phyloP scores from a whole-genome alignment of 1,139 yeast genomes.

The Hansenula sp. region DNA sequence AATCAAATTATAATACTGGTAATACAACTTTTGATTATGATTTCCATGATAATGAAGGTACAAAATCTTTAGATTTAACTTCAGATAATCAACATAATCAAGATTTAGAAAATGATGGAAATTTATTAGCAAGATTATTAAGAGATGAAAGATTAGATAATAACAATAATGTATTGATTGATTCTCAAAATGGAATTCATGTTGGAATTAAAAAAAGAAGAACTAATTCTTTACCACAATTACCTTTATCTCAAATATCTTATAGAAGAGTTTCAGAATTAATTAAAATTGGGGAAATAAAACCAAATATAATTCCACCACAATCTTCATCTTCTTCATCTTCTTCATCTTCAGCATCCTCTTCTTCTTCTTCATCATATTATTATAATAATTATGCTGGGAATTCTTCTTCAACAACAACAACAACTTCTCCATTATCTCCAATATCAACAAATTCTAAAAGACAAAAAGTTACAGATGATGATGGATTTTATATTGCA shows the following conservation, averaged over 20 bases:
- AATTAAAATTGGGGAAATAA: conserved; percentile 33
- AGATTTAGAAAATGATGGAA: neutral
- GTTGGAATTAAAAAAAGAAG: conserved; percentile 43
- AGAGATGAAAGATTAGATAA: neutral
- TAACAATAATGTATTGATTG: neutral
- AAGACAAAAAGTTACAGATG: conserved; percentile 39
- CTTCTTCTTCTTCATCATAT: neutral
- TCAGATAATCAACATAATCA: neutral
- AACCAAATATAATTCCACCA: conserved; percentile 28
- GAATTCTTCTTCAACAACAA: neutral
- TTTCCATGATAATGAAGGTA: neutral
- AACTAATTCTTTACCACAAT: conserved; percentile 68
- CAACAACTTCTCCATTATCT: conserved; percentile 16
- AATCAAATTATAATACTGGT: neutral
- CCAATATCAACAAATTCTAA: conserved; percentile 10
- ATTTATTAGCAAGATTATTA: neutral
- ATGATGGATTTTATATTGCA: conserved; percentile 80
- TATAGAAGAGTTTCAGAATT: conserved; percentile 27
- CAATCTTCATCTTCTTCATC: conserved; percentile 2
- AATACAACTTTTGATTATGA: neutral
- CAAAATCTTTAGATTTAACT: neutral
- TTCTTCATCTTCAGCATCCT: conserved; percentile 4
- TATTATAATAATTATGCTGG: neutral
- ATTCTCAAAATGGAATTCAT: conserved; percentile 7
- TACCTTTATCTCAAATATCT: conserved; percentile 43